These are phyloP conservation scores for Pseudogymnoascus sp. DNA, from an alignment of 2,329 filamentous ascomycete species.

Conservation along the genomic window DNA sequence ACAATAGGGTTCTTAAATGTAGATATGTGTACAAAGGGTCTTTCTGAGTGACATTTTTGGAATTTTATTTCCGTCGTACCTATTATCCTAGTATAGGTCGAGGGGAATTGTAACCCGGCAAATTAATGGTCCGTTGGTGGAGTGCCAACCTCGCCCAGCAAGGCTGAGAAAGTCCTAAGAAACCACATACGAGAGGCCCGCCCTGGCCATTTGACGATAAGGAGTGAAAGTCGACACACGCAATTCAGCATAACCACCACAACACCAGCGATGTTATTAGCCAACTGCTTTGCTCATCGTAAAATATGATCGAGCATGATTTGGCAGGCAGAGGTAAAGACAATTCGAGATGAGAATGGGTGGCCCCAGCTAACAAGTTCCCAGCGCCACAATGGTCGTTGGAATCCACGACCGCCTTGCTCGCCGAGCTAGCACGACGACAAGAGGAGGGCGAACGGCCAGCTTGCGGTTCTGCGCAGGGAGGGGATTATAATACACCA, in stretches of 20 bases:
- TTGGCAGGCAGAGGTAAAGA: conserved; percentile 8
- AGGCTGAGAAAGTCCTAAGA: conserved; percentile 2
- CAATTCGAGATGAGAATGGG: neutral
- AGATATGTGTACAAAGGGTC: too few species aligned
- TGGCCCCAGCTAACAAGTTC: conserved; percentile 12
- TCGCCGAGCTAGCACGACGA: conserved; percentile 42
- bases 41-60: neutral
- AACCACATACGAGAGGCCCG: neutral
- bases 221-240: neutral
- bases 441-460: conserved; percentile 37
- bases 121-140: neutral
- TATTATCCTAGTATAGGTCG: neutral
- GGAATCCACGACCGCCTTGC: conserved; percentile 32
- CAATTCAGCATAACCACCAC: neutral
- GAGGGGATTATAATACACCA: conserved; percentile 45
- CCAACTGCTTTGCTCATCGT: conserved; percentile 1
- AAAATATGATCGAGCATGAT: conserved; percentile 11
- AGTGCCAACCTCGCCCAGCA: neutral
- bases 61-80: neutral
- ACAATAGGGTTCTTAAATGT: neutral
- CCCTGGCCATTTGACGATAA: neutral
- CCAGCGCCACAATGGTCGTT: conserved; percentile 22
- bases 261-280: neutral
- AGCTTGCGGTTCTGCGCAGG: conserved; percentile 43
- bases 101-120: neutral